Conservation (phyloP, 345 rosid species). For the Kernera saxatilis region DNA sequence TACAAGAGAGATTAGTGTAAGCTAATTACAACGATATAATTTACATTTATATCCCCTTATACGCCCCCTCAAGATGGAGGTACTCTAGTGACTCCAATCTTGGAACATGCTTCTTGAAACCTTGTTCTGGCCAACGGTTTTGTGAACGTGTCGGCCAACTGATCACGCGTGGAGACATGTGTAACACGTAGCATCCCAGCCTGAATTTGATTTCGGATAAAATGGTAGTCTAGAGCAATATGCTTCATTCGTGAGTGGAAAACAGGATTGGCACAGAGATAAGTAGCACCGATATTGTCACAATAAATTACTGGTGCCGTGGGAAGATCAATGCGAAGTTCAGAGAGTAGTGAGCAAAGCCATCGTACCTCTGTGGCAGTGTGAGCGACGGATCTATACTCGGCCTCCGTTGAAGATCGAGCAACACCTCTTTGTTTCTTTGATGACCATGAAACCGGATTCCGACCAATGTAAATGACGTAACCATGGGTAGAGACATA, state of each 20-base stretch:
- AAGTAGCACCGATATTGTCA: neutral
- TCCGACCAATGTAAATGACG: neutral
- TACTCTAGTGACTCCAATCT: neutral
- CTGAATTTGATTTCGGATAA: neutral
- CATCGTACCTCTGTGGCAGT: neutral
- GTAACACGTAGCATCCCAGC: fast-evolving
- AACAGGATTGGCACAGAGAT: neutral
- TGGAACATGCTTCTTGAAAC: neutral
- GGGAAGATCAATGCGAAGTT: neutral
- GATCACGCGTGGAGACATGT: neutral
- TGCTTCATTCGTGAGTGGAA: neutral
- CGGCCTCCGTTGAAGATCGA: neutral
- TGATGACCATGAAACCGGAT: neutral
- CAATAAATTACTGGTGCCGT: neutral
- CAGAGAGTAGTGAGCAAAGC: neutral
- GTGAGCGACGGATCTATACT: neutral
- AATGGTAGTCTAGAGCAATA: neutral
- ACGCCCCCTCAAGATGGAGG: neutral
- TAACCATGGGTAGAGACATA: neutral
- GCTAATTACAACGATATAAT: no score
- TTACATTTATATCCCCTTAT: neutral
- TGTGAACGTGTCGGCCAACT: neutral
- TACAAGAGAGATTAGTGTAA: no score
- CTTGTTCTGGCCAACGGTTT: neutral
- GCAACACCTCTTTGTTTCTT: neutral